phyloP scores from a whole-genome alignment of 495 filamentous ascomycete genomes.

The Penicillium soppii region DNA sequence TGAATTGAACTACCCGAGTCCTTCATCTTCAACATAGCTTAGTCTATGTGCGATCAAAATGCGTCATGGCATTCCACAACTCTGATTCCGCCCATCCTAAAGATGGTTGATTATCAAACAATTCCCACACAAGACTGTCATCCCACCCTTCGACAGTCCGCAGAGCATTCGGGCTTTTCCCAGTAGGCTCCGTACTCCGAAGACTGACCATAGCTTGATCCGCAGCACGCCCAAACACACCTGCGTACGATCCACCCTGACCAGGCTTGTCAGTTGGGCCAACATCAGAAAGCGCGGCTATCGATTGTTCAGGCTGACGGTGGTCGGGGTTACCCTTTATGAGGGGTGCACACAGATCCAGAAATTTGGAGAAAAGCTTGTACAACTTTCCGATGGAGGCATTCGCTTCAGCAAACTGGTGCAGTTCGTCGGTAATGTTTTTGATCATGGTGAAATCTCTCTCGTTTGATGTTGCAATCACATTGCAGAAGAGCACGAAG shows the following conservation, averaged over 20 bases:
- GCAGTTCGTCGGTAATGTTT: slow-evolving; percentile 25
- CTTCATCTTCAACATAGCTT: neutral
- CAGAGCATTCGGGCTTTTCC: neutral
- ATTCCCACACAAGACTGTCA: slow-evolving; percentile 33
- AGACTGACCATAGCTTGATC: neutral
- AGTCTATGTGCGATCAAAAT: slow-evolving; percentile 5
- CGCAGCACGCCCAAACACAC: slow-evolving; percentile 6
- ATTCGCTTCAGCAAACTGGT: slow-evolving; percentile 24
- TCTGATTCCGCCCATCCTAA: slow-evolving; percentile 32
- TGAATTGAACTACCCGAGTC: neutral
- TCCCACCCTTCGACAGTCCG: slow-evolving; percentile 24
- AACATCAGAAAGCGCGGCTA: neutral
- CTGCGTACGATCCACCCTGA: slow-evolving; percentile 1
- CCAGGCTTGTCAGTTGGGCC: neutral
- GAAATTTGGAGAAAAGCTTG: slow-evolving; percentile 29
- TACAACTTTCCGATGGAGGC: slow-evolving; percentile 28
- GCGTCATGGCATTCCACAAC: slow-evolving; percentile 21
- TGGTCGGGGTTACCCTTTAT: slow-evolving; percentile 9
- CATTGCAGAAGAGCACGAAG: slow-evolving; percentile 36
- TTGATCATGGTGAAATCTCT: slow-evolving; percentile 31
- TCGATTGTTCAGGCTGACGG: neutral
- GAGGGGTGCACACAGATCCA: slow-evolving; percentile 25
- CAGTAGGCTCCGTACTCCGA: slow-evolving; percentile 2
- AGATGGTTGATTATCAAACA: slow-evolving; percentile 32
- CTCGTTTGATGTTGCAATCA: slow-evolving; percentile 30